Evolutionary conservation across 2,329 filamentous ascomycete genomes (phyloP), one percentile per base, ranked within the genome.

Genomic region (Helotiales sp.): DNA sequence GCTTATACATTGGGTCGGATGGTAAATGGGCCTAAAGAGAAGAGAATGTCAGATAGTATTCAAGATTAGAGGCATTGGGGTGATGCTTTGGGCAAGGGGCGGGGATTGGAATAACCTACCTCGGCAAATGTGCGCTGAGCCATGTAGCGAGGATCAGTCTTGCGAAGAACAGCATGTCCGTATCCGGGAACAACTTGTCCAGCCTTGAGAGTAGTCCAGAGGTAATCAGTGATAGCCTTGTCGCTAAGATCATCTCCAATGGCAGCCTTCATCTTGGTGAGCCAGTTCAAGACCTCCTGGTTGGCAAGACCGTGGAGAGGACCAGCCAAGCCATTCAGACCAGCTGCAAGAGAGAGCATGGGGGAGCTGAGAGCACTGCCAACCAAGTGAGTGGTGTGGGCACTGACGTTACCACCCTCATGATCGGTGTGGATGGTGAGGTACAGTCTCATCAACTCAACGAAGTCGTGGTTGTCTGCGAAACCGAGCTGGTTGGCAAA

Each of bases 341-440:
- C 96, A 78, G 96, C 96, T 77, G 96, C 91, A 74, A 99, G 88
- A 67, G 96, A 99, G 76, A 99, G 91, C 90, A 96, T 96, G 73
- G 96, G 94, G 73, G 96, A 99, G 89, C 92, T 97, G 79, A 99
- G 91, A 77, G 96, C 95, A 79, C 89, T 93, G 82, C 96, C 96
- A 77, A 99, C 96, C 81, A 99, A 87, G 87, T 99, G 96, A 74
- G 96, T 98, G 81, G 96, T 97, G 89, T 99, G 96, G 75, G 96
- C 96, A 81, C 89, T 93, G 84, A 99, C 96, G 84, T 99, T 99
- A 76, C 96, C 96, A 86, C 96, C 96, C 88, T 99, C 96, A 88
- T 99, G 96, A 83, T 99, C 96, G 71, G 96, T 95, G 92, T 99
- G 96, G 84, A 99, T 99, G 85, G 96, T 98, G 78, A 99, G 89